Evolutionary conservation across 495 filamentous ascomycete species (phyloP), one percentile per base, ranked within the genome.

Genomic region (Tuber melanosporum): DNA sequence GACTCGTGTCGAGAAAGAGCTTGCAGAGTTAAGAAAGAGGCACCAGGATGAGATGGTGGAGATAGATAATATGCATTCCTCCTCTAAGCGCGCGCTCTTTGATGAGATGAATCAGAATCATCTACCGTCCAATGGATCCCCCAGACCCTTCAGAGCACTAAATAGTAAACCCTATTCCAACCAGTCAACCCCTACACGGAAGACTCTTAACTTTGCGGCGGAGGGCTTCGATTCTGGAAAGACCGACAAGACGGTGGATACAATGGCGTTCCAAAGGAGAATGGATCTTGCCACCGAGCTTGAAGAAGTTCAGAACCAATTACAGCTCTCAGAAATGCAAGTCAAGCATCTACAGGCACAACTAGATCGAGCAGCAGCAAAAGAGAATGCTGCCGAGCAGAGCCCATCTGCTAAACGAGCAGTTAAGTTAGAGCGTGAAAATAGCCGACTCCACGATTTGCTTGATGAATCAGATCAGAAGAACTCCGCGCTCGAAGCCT

Each of bases 311-410:
- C 95, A 98, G 82, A 98, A 96, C 83, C 94, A 97, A 84, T 89
- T 99, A 70, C 95, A 99, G 81, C 89, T 98, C 86, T 91, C 92
- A 12, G 92, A 98, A 84, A 97, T 99, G 93, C 92, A 95, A 79
- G 97, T 97, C 85, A 91, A 92, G 49, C 95, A 99, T 83, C 89
- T 99, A 22, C 93, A 97, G 82, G 94, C 89, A 83, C 94, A 97
- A 82, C 86, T 98, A 75, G 91, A 93, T 70, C 89, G 91, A 42
- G 85, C 82, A 1, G 85, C 86, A 3, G 82, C 84, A 3, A 89
- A 89, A 66, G 87, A 90, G 44, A 87, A 87, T 52, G 90, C 88
- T 88, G 86, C 90, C 71, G 93, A 97, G 73, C 92, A 97, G n/a
- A 95, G 91, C 79, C 93, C 93, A 22, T 94, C 93, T 9, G 81